Evolutionary conservation across 1,284 basidiomycete species (phyloP).

Genomic region (Apiotrichum veenhuisii): DNA sequence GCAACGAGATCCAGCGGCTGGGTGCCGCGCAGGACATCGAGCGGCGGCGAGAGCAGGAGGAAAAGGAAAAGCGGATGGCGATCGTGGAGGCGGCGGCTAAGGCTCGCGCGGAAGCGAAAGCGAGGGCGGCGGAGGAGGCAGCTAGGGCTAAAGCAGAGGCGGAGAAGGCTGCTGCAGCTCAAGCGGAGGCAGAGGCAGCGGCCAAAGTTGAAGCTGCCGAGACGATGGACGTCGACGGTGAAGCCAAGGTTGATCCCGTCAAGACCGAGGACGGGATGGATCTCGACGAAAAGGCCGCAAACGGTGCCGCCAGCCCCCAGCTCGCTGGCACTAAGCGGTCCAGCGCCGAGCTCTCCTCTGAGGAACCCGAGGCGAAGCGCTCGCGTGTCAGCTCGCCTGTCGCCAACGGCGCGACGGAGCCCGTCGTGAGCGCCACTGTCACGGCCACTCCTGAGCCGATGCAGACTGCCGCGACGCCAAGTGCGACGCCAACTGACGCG

Average conservation of each 20-base stretch:
- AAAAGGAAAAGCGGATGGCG: background rate
- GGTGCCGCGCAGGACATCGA: background rate
- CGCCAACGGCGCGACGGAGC: background rate
- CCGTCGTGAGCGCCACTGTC: background rate
- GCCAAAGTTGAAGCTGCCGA: background rate
- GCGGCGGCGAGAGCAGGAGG: background rate
- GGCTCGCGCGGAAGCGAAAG: background rate
- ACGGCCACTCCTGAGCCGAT: too few species aligned
- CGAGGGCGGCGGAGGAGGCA: background rate
- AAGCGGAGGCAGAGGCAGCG: constrained; percentile 7
- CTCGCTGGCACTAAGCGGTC: background rate
- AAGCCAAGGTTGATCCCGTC: background rate
- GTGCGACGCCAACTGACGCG: background rate
- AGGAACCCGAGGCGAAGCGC: constrained; percentile 9
- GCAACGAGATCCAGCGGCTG: constrained; percentile 23
- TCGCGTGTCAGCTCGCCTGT: background rate
- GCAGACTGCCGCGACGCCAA: background rate
- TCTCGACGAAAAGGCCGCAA: background rate
- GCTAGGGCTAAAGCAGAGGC: background rate
- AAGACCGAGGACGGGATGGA: constrained; percentile 9
- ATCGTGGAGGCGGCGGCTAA: background rate
- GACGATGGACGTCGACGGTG: background rate
- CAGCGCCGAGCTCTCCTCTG: background rate
- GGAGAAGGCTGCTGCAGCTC: too few species aligned
- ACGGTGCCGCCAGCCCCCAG: background rate